phyloP scores from a whole-genome alignment of 805 yeast genomes.

The Naumovozyma baii region DNA sequence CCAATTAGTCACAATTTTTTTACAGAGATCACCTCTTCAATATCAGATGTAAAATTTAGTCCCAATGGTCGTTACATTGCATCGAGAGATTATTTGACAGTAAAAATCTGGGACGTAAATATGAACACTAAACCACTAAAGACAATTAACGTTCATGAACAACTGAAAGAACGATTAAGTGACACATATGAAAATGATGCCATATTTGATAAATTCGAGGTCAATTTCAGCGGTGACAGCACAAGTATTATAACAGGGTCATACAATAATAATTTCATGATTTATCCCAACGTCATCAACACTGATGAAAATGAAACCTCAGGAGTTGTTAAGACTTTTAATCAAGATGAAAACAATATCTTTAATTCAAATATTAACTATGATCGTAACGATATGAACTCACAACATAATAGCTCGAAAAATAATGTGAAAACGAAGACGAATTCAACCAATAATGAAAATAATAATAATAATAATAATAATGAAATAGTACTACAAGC shows the following conservation, averaged over 20 bases:
- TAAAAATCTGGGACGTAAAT: conserved; percentile 94
- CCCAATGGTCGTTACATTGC: conserved; percentile 90
- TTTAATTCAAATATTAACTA: conserved; percentile 2
- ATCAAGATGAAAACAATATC: neutral
- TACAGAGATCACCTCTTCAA: conserved; percentile 91
- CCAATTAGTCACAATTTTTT: conserved; percentile 90
- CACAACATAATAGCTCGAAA: neutral
- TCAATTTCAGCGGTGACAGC: conserved; percentile 88
- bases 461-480: conserved; percentile 6
- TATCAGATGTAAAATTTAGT: conserved; percentile 87
- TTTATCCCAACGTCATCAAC: conserved; percentile 74
- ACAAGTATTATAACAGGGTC: conserved; percentile 93
- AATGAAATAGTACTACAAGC: conserved; percentile 81
- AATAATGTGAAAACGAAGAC: neutral
- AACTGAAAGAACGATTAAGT: conserved; percentile 82
- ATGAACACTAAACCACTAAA: conserved; percentile 94
- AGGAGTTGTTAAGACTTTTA: conserved; percentile 1
- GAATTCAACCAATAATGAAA: neutral
- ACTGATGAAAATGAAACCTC: conserved; percentile 17
- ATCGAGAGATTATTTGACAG: conserved; percentile 92
- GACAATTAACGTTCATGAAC: conserved; percentile 95
- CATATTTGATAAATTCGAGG: conserved; percentile 96
- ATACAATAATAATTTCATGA: conserved; percentile 93
- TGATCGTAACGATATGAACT: neutral
- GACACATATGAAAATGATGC: conserved; percentile 98